Evolutionary conservation across 495 filamentous ascomycete species (phyloP).

Genomic region (Penicillium ochrochloron): DNA sequence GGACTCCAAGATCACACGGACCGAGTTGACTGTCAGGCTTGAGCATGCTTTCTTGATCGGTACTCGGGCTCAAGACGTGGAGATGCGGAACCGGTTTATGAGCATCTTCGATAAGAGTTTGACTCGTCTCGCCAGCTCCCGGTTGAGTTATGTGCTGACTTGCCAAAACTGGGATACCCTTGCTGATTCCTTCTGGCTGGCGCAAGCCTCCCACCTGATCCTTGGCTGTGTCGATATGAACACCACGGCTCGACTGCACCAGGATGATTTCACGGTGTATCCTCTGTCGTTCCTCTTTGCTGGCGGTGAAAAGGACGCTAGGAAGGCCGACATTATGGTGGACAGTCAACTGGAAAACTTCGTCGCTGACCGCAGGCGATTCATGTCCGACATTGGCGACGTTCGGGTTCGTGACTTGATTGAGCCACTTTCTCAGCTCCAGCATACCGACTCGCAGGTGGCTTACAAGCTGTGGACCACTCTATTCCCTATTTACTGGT

Average conservation of each 20-base stretch:
- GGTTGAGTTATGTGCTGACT: conserved; percentile 83
- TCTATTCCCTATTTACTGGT: conserved; percentile 93
- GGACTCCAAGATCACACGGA: conserved; percentile 89
- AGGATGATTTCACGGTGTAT: conserved; percentile 79
- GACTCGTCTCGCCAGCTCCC: conserved; percentile 81
- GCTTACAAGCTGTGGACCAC: conserved; percentile 88
- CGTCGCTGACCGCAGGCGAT: conserved; percentile 76
- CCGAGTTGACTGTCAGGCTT: conserved; percentile 92
- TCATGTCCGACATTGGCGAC: conserved; percentile 79
- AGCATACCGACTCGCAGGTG: conserved; percentile 81
- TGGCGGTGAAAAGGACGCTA: conserved; percentile 66
- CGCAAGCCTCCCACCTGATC: conserved; percentile 89
- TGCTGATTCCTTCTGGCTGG: conserved; percentile 92
- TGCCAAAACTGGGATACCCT: conserved; percentile 98
- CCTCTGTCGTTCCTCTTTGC: conserved; percentile 69
- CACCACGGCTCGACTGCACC: conserved; percentile 70
- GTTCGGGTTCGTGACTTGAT: conserved; percentile 85
- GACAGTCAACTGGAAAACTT: conserved; percentile 83
- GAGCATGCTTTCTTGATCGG: conserved; percentile 98
- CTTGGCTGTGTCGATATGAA: conserved; percentile 90
- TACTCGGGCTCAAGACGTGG: conserved; percentile 89
- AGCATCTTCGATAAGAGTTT: conserved; percentile 90
- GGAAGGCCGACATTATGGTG: conserved; percentile 72
- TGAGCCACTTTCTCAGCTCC: conserved; percentile 90
- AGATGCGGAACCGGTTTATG: conserved; percentile 97